phyloP scores from a whole-genome alignment of 139 green algal genomes.

The Tetradesmus obliquus region DNA sequence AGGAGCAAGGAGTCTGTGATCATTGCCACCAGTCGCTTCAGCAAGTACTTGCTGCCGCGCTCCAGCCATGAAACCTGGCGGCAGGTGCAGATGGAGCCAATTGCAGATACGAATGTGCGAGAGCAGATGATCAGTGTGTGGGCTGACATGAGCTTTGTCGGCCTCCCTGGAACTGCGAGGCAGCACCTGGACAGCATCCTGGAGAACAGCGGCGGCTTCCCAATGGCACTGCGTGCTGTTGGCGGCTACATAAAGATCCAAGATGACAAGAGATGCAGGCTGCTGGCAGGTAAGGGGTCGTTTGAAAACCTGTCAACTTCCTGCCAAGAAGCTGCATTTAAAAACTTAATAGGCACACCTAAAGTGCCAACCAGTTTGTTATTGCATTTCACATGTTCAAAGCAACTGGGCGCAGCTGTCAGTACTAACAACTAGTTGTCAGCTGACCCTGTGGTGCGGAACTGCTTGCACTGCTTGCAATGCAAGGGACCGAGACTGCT shows the following conservation, averaged over 20 bases:
- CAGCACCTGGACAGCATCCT: not conserved
- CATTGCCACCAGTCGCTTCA: not conserved
- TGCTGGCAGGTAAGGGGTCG: not conserved
- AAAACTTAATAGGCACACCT: too few species aligned
- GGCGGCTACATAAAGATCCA: not conserved
- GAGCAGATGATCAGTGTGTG: not conserved
- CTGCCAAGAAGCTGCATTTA: too few species aligned
- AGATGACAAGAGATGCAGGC: not conserved
- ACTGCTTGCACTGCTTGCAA: too few species aligned
- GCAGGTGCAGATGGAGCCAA: not conserved
- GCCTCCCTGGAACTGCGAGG: not conserved
- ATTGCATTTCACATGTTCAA: too few species aligned
- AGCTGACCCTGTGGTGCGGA: too few species aligned
- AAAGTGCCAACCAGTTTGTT: too few species aligned
- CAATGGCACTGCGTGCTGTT: not conserved
- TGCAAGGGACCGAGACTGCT: too few species aligned
- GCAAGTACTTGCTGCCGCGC: not conserved
- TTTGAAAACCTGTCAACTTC: too few species aligned
- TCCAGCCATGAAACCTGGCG: not conserved
- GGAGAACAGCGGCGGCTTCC: not conserved
- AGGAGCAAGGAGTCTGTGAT: not conserved
- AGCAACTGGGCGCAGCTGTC: too few species aligned
- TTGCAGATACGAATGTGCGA: not conserved
- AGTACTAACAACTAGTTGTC: too few species aligned
- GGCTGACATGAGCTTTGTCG: not conserved